Evolutionary conservation across 768 basidiomycete genomes (phyloP).

Genomic region (Hygrophoropsis aurantiaca): DNA sequence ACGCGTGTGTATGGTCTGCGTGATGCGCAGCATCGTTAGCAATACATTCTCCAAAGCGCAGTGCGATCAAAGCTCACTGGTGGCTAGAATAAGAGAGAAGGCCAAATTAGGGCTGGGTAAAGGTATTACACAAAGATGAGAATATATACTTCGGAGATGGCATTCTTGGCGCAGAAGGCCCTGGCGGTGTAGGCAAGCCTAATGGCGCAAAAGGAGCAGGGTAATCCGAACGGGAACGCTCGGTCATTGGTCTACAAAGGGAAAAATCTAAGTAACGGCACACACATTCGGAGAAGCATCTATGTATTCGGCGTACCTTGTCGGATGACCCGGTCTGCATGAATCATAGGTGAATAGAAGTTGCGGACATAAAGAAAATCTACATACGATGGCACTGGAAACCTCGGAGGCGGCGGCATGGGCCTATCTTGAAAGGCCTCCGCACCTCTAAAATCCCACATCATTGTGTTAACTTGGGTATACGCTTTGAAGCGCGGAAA

Average conservation of each 20-base stretch:
- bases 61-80: slow-evolving; percentile 21
- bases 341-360: neutral
- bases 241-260: neutral
- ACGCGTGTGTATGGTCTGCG: neutral
- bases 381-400: slow-evolving; percentile 19
- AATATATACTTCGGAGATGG: slow-evolving; percentile 18
- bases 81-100: slow-evolving; percentile 8
- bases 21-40: slow-evolving; percentile 10
- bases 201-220: slow-evolving; percentile 16
- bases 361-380: neutral
- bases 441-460: slow-evolving; percentile 27
- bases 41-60: slow-evolving; percentile 1
- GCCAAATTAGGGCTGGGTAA: too few species aligned
- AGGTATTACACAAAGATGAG: neutral
- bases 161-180: slow-evolving; percentile 10
- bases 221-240: slow-evolving; percentile 9
- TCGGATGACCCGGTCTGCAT: neutral
- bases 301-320: too few species aligned
- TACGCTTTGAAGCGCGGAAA: slow-evolving; percentile 35
- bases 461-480: slow-evolving; percentile 28
- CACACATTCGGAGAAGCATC: too few species aligned
- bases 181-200: slow-evolving; percentile 14
- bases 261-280: too few species aligned
- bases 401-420: slow-evolving; percentile 11
- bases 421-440: slow-evolving; percentile 10